Evolutionary conservation across 768 basidiomycete species (phyloP).

Genomic region (Suillus luteus): DNA sequence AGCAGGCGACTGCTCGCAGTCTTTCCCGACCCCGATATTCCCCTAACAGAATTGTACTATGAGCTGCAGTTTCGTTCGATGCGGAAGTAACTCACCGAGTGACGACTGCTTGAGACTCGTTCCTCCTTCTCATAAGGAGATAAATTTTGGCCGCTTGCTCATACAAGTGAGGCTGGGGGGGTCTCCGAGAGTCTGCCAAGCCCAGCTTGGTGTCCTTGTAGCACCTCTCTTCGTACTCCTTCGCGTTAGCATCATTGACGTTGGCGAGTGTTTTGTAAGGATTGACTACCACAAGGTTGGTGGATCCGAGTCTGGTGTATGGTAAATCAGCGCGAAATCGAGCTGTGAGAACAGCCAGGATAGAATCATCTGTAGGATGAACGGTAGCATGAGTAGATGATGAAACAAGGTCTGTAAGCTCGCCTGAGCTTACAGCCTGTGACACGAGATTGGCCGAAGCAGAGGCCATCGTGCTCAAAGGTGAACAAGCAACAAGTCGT

Average conservation of each 20-base stretch:
- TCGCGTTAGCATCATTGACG: constrained; percentile 56
- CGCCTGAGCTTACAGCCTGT: constrained; percentile 47
- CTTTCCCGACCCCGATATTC: constrained; percentile 67
- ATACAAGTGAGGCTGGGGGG: constrained; percentile 60
- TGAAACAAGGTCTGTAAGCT: constrained; percentile 49
- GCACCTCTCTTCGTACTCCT: constrained; percentile 55
- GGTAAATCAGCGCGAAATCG: constrained; percentile 62
- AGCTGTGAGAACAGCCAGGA: constrained; percentile 54
- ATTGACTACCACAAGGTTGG: constrained; percentile 58
- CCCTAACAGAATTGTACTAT: constrained; percentile 40
- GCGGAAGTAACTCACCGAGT: constrained; percentile 48
- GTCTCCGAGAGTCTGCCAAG: constrained; percentile 37
- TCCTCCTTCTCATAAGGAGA: constrained; percentile 55
- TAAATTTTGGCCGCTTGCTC: constrained; percentile 64
- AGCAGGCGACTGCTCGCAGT: constrained; percentile 52
- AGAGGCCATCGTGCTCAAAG: constrained; percentile 40
- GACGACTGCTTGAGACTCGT: constrained; percentile 55
- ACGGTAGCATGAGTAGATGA: constrained; percentile 40
- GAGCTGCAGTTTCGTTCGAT: constrained; percentile 10
- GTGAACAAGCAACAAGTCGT: constrained; percentile 20
- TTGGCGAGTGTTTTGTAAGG: constrained; percentile 59
- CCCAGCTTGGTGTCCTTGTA: constrained; percentile 54
- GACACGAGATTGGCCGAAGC: constrained; percentile 31
- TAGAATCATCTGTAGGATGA: constrained; percentile 57
- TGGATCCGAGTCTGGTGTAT: constrained; percentile 51